Base-by-base conservation (phyloP, 148 eudicot species). In the Oxyria digyna region DNA sequence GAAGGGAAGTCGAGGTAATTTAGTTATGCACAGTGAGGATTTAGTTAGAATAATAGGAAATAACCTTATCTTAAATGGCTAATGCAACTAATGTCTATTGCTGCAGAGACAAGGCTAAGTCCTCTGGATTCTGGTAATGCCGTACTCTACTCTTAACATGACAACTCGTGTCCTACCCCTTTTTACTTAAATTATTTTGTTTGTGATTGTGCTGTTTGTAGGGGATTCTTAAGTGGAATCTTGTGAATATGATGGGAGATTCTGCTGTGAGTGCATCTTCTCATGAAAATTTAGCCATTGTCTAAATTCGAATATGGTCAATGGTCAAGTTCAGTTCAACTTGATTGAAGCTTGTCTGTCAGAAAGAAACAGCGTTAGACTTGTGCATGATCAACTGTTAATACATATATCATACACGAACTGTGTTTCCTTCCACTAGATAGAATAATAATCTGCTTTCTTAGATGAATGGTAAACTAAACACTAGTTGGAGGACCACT, bases 1-100 rank as follows among this genome's bases (percentile, higher is more conserved):
- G 75, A 79, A n/a, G 92, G 91, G 55, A 91, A 81, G 79, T 68
- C 83, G 63, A 82, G 89, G 97, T 91, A 84, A 59, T 5, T 9
- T 42, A 33, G 24, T 15, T 64, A 64, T 50, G 27, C 12, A 50
- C 57, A 20, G 4, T 50, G 27, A 50, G 12, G 57, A 23, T 49
- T 18, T 26, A 49, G 26, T 49, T 18, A 26, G 23, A 54, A 11
- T 57, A 11, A 57, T 24, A 57, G 18, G 14, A 1, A 57, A 13
- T 29, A 37, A 29, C 8, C 35, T 57, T 57, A 57, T 57, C 14
- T 59, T 59, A 31, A 5, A n/a, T 24, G 6, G 31, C 62, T 63
- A 18, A 63, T 33, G 67, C 24, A 37, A 63, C 31, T 66, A 13
- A 8, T 66, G 46, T 66, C 6, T 23, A 6, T 41, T 66, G 15